Percentiles rank a stretch among this genome's conserved stretches.
phyloP scores from a whole-genome alignment of 345 rosid species.

The Eucalyptus melliodora region DNA sequence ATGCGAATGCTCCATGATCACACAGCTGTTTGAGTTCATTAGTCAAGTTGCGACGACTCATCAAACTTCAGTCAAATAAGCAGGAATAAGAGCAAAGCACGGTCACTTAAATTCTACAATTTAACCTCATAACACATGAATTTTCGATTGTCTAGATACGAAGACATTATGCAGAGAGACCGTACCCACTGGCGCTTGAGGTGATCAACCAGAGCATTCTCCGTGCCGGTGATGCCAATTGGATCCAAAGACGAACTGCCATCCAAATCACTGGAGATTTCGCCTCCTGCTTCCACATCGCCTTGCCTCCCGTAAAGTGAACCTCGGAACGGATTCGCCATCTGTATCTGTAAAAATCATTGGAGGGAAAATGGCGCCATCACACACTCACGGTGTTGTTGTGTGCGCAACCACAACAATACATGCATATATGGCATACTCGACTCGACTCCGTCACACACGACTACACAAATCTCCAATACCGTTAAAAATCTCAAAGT shows the following conservation, averaged over 20 bases:
- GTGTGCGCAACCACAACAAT: background rate
- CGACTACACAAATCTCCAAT: background rate
- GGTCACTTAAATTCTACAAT: background rate
- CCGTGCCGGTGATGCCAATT: constrained; percentile 49
- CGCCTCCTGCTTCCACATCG: constrained; percentile 43
- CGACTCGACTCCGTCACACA: background rate
- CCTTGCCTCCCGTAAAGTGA: constrained; percentile 23
- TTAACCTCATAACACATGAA: background rate
- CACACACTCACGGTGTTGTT: background rate
- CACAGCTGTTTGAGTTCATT: background rate
- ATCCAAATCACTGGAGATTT: constrained; percentile 1
- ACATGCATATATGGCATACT: background rate
- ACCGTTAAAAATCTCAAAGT: background rate
- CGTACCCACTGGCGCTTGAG: constrained; percentile 80
- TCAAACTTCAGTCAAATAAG: background rate
- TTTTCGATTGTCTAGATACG: background rate
- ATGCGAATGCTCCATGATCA: background rate
- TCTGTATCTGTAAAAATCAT: constrained; percentile 4
- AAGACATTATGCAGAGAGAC: background rate
- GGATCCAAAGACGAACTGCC: constrained; percentile 21
- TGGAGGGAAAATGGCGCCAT: constrained; percentile 62
- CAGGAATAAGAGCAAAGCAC: background rate
- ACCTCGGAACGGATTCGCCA: constrained; percentile 15
- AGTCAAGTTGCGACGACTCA: background rate
- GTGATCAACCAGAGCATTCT: constrained; percentile 54